These are phyloP conservation scores for Rhynchosporium secalis DNA, from an alignment of 2,329 filamentous ascomycete species.

Conservation along the genomic window DNA sequence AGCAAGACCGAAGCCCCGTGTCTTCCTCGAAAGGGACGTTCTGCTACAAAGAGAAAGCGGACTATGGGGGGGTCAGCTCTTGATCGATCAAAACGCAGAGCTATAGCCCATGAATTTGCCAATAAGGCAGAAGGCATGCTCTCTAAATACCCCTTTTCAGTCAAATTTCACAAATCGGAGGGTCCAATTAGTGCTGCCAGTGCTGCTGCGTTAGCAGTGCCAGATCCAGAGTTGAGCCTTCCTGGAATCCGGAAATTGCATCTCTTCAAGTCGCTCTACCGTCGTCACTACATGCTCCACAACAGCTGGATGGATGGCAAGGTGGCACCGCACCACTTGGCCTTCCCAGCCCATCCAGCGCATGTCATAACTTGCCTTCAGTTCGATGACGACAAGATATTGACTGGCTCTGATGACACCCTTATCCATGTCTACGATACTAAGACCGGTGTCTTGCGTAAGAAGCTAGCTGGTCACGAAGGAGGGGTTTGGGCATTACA, in stretches of 20 bases:
- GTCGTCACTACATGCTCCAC: constrained; percentile 86
- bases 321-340: constrained; percentile 84
- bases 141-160: constrained; percentile 27
- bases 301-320: constrained; percentile 89
- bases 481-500: constrained; percentile 97
- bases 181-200: constrained; percentile 85
- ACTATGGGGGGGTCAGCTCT: constrained; percentile 24
- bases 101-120: constrained; percentile 33
- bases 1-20: constrained; percentile 26
- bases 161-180: constrained; percentile 54
- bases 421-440: constrained; percentile 98
- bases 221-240: constrained; percentile 78
- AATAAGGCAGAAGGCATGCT: constrained; percentile 33
- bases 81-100: constrained; percentile 38
- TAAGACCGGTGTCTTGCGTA: constrained; percentile 82
- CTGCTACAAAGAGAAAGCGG: constrained; percentile 40
- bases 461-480: constrained; percentile 87
- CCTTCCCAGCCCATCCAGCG: constrained; percentile 92
- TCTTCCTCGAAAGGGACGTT: constrained; percentile 30
- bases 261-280: constrained; percentile 94
- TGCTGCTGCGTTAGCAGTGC: constrained; percentile 78
- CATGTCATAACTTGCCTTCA: constrained; percentile 98
- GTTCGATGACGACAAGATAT: constrained; percentile 96
- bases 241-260: constrained; percentile 79
- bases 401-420: constrained; percentile 96